A percentile compares a stretch with the other conserved stretches of the same genome.
phyloP scores from a whole-genome alignment of 1,284 basidiomycete genomes.

The Chalciporus piperatoides region DNA sequence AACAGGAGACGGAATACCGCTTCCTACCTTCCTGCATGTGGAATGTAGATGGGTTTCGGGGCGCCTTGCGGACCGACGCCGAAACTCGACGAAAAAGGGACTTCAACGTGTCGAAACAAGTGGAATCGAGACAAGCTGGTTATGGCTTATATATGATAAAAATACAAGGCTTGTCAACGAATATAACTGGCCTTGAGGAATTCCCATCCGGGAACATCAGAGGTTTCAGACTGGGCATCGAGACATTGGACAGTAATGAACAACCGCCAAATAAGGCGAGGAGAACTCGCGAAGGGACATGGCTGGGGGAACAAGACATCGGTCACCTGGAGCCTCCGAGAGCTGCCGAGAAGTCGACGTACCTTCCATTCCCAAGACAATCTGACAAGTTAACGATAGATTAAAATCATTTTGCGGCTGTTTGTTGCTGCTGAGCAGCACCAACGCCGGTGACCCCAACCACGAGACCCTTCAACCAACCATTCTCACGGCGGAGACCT shows the following conservation, averaged over 20 bases:
- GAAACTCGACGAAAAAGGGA: not conserved
- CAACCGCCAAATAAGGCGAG: not conserved
- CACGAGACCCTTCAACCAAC: conserved; percentile 91
- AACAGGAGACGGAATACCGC: not conserved
- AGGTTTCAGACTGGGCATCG: not conserved
- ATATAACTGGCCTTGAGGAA: not conserved
- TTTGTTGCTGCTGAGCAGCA: conserved; percentile 31
- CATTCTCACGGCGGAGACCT: conserved; percentile 87
- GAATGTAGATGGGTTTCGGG: not conserved
- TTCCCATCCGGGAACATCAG: too few relatives aligned
- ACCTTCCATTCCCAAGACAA: not conserved
- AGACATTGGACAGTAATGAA: not conserved
- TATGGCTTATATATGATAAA: not conserved
- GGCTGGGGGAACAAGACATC: not conserved
- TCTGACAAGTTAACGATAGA: not conserved
- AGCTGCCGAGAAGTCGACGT: not conserved
- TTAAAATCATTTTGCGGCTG: conserved; percentile 18
- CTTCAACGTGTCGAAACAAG: not conserved
- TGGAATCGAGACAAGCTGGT: conserved; percentile 4
- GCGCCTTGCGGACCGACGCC: not conserved
- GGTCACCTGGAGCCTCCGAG: not conserved
- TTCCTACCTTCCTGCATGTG: not conserved
- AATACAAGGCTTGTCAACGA: not conserved
- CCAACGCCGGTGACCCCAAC: conserved; percentile 79
- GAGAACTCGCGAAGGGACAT: not conserved